Evolutionary conservation across 495 filamentous ascomycete genomes (phyloP).

Genomic region (Friedmanniomyces endolithicus): DNA sequence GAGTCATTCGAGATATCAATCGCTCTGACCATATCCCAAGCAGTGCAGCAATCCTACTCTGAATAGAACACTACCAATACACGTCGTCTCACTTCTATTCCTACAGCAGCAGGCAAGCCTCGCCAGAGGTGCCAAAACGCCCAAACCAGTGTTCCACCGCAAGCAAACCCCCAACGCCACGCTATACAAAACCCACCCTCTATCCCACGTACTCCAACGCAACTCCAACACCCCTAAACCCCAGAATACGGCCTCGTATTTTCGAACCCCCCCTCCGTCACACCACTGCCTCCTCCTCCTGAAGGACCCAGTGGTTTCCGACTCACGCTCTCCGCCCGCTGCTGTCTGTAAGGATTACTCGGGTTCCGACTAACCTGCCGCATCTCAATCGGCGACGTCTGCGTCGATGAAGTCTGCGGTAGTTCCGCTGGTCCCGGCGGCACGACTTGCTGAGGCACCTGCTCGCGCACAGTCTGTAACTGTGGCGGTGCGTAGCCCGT

Average conservation of each 20-base stretch:
- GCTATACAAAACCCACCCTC: neutral
- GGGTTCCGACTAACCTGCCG: slow-evolving; percentile 4
- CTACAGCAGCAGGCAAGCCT: too few species aligned
- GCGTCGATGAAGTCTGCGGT: neutral
- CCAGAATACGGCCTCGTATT: slow-evolving; percentile 15
- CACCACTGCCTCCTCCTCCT: neutral
- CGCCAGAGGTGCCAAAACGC: too few species aligned
- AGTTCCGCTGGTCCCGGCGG: neutral
- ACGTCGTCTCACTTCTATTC: too few species aligned
- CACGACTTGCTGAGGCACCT: neutral
- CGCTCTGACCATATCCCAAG: too few species aligned
- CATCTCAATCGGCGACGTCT: slow-evolving; percentile 17
- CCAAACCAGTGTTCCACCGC: too few species aligned
- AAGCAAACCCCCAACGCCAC: neutral
- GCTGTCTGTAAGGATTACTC: slow-evolving; percentile 12
- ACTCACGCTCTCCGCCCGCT: neutral
- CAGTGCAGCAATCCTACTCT: too few species aligned
- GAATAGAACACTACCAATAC: too few species aligned
- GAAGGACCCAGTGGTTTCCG: slow-evolving; percentile 7
- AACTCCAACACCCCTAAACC: slow-evolving; percentile 5
- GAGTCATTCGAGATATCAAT: too few species aligned
- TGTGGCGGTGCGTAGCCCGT: neutral
- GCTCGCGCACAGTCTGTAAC: neutral
- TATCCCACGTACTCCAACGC: neutral
- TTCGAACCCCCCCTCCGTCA: neutral